Evolutionary conservation across 2,329 filamentous ascomycete genomes (phyloP), one percentile per base, ranked within the genome.

Genomic region (Parastagonospora avenae): DNA sequence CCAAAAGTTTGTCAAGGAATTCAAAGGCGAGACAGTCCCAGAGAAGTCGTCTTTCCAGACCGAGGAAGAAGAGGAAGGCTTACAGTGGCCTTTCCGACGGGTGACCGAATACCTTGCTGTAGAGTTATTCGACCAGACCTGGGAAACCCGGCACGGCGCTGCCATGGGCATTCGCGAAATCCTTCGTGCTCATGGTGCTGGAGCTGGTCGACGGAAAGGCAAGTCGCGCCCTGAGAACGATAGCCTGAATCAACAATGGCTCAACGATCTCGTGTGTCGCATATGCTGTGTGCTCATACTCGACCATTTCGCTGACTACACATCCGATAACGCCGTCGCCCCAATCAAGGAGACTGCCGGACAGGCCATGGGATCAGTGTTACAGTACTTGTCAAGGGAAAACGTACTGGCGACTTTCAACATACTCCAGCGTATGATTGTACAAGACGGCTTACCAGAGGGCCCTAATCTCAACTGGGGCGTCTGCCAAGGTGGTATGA

Each of bases 401-500:
- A 93, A 91, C 4, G 93, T 99, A 19, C 85, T 93, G 63, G 84
- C 87, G 46, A 90, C 95, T 33, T 97, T 97, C 72, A 83, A 81
- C 39, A 88, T 95, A 37, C 81, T 99, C 4, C 89, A 94, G 65
- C 85, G 89, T 32, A 89, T 99, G 78, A 92, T 97, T 32, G 94
- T 96, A 85, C 92, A 97, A 70, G 85, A 88, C 36, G 90, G 96
- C 60, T 40, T 59, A 78, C 58, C 58, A 37, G 36, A 85, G 88
- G 19, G 84, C 83, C 29, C 89, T 11, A 45, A 45, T 11, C 28
- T 32, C 4, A 32, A 32, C 28, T 99, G 94, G 94, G 91, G 96
- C 52, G 90, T 97, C 32, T 96, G 92, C 66, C 95, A 99, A 72
- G 94, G 94, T 60, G 94, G 94, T 55, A 99, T 99, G 94, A 92